phyloP scores from a whole-genome alignment of 1,284 basidiomycete genomes.

The Hymenochaete sp. region DNA sequence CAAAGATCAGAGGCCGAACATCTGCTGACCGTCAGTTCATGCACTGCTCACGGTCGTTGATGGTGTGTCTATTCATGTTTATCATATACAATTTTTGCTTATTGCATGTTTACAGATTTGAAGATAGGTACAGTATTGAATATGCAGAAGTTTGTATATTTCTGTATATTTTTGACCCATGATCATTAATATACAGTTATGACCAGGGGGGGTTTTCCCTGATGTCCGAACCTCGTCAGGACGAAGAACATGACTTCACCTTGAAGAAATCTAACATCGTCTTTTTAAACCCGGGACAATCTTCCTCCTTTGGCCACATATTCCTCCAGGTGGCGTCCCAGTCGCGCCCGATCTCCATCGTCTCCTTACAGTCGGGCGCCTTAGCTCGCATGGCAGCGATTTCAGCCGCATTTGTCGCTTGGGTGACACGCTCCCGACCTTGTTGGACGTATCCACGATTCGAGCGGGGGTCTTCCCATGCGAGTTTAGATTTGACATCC shows the following conservation, averaged over 20 bases:
- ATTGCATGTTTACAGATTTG: no score
- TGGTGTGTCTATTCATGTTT: no score
- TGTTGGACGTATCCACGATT: slow-evolving; percentile 77
- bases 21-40: no score
- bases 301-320: slow-evolving; percentile 62
- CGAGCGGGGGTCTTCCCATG: slow-evolving; percentile 74
- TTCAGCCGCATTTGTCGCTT: slow-evolving; percentile 61
- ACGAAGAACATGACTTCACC: slow-evolving; percentile 29
- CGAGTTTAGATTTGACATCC: slow-evolving; percentile 57
- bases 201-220: no score
- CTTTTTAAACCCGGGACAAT: slow-evolving; percentile 57
- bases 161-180: no score
- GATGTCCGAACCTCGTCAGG: no score
- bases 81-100: no score
- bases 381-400: slow-evolving; percentile 63
- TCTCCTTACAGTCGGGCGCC: slow-evolving; percentile 75
- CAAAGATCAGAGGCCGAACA: no score
- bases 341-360: slow-evolving; percentile 79
- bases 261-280: slow-evolving; percentile 71
- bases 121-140: no score
- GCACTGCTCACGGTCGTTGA: no score
- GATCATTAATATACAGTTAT: no score
- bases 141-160: no score
- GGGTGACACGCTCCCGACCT: slow-evolving; percentile 75
- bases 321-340: slow-evolving; percentile 71